Evolutionary conservation across 139 green algal species (phyloP).

Genomic region (Desmodesmus armatus): DNA sequence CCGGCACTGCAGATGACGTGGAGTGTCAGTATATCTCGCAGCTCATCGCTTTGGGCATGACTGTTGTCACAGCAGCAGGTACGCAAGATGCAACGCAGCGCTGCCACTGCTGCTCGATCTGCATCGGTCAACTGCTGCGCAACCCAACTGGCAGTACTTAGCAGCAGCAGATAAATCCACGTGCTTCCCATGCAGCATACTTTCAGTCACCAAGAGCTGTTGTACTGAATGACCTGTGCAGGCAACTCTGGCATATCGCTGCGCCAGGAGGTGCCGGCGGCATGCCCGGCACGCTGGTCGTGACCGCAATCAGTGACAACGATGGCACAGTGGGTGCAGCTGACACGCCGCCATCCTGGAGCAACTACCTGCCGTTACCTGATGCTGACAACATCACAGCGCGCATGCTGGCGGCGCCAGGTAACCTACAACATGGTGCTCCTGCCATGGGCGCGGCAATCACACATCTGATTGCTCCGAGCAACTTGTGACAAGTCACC

Average conservation of each 20-base stretch:
- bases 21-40: constrained; percentile 6
- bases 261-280: constrained; percentile 11
- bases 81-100: too few relatives aligned
- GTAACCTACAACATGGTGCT: too few relatives aligned
- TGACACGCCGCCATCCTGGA: background rate
- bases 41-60: constrained; percentile 18
- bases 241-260: constrained; percentile 20
- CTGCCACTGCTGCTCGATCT: background rate
- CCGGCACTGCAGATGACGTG: background rate
- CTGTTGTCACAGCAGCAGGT: constrained; percentile 40
- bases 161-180: background rate
- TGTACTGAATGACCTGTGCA: background rate
- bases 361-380: constrained; percentile 34
- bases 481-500: too few relatives aligned
- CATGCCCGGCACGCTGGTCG: constrained; percentile 3
- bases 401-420: constrained; percentile 11
- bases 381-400: background rate
- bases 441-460: too few relatives aligned
- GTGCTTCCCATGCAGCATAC: background rate
- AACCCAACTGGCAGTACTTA: background rate
- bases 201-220: background rate
- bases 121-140: too few relatives aligned
- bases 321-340: background rate
- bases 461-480: too few relatives aligned
- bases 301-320: constrained; percentile 13